Evolutionary conservation across 805 yeast genomes (phyloP).

Genomic region (Ogataea kodamae): DNA sequence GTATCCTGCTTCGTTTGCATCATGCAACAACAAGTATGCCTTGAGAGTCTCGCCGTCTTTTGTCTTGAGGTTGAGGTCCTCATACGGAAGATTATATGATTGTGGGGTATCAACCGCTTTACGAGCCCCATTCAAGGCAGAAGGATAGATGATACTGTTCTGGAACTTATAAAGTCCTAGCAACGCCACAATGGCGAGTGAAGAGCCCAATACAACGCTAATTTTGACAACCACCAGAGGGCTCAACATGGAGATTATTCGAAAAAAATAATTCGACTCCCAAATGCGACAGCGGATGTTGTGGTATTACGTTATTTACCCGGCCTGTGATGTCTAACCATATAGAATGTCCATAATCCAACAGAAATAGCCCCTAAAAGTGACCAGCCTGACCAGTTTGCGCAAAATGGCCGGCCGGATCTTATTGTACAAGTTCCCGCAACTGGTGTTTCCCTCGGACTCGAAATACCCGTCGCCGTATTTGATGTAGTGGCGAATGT

Average conservation of each 20-base stretch:
- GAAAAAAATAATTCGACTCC: too few relatives aligned
- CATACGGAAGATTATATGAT: constrained; percentile 60
- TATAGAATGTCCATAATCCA: constrained; percentile 38
- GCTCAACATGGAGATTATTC: constrained; percentile 1
- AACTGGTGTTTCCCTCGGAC: constrained; percentile 73
- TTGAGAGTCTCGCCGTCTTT: constrained; percentile 67
- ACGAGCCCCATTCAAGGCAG: constrained; percentile 72
- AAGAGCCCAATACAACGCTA: constrained; percentile 40
- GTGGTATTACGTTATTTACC: too few relatives aligned
- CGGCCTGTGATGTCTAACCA: constrained; percentile 34
- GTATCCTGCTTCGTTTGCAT: constrained; percentile 35
- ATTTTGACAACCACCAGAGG: constrained; percentile 30
- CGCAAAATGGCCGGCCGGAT: constrained; percentile 26
- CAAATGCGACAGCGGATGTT: too few relatives aligned
- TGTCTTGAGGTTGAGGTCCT: constrained; percentile 58
- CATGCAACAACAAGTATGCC: constrained; percentile 58
- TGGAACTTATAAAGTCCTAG: constrained; percentile 61
- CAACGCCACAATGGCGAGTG: constrained; percentile 43
- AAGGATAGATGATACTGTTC: constrained; percentile 73
- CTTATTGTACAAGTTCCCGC: constrained; percentile 47
- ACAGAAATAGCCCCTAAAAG: constrained; percentile 46
- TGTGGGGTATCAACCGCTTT: constrained; percentile 75
- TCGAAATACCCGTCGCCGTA: constrained; percentile 83
- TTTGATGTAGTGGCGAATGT: constrained; percentile 65
- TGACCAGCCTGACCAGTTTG: constrained; percentile 33